These are phyloP conservation scores for Lindgomyces ingoldianus DNA, from an alignment of 495 filamentous ascomycete genomes.

Conservation along the genomic window DNA sequence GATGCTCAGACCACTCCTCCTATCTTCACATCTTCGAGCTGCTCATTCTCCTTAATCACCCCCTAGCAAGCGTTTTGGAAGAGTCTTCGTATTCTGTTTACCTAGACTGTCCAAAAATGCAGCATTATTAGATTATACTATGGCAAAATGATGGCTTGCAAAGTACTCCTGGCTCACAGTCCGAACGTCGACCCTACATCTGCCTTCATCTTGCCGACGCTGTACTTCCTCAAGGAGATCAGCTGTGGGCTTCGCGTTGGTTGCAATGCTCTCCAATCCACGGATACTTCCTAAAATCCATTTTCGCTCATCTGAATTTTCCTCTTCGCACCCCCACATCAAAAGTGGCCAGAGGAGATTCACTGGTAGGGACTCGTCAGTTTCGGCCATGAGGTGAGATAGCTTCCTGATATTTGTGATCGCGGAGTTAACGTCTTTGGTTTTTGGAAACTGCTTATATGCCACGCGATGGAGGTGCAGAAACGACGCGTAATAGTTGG, in stretches of 20 bases:
- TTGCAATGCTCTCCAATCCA: slow-evolving; percentile 47
- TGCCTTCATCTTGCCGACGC: slow-evolving; percentile 45
- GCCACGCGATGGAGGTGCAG: slow-evolving; percentile 51
- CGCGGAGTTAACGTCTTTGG: slow-evolving; percentile 42
- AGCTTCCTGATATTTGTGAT: slow-evolving; percentile 45
- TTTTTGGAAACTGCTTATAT: slow-evolving; percentile 48
- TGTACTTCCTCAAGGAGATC: slow-evolving; percentile 50
- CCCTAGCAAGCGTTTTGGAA: too few species aligned
- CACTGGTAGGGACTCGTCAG: slow-evolving; percentile 44
- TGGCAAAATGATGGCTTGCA: slow-evolving; percentile 46
- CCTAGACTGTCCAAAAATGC: too few species aligned
- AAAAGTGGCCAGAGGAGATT: slow-evolving; percentile 50
- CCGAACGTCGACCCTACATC: slow-evolving; percentile 48
- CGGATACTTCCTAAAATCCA: slow-evolving; percentile 48
- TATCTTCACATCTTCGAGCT: too few species aligned
- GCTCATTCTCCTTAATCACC: too few species aligned
- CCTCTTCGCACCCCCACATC: slow-evolving; percentile 50
- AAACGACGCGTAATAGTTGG: slow-evolving; percentile 49
- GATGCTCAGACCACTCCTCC: too few species aligned
- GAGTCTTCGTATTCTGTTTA: too few species aligned
- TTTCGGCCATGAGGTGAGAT: slow-evolving; percentile 41
- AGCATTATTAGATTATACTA: slow-evolving; percentile 37
- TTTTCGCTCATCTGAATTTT: slow-evolving; percentile 42
- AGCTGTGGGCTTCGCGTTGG: slow-evolving; percentile 47
- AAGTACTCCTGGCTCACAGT: slow-evolving; percentile 29